Percentiles rank a stretch among this genome's conserved stretches.
phyloP scores from a whole-genome alignment of 1,284 basidiomycete species.

The Apiotrichum sp. region DNA sequence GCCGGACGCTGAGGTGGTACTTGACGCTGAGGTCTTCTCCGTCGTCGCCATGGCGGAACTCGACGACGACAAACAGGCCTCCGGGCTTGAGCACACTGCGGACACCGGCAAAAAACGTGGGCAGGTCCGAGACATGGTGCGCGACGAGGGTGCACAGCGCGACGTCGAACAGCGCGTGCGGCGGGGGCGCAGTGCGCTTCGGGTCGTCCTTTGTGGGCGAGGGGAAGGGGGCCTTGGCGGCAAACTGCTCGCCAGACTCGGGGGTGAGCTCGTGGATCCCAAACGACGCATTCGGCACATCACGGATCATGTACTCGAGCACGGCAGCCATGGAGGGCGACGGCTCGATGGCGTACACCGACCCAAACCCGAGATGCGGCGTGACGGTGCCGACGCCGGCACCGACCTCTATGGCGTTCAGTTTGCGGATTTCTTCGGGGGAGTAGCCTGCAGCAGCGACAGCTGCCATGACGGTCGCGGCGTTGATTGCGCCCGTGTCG shows the following conservation, averaged over 20 bases:
- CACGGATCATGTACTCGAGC: slow-evolving; percentile 11
- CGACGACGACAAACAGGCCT: slow-evolving; percentile 9
- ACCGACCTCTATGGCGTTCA: slow-evolving; percentile 35
- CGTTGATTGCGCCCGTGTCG: slow-evolving; percentile 9
- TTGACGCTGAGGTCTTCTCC: slow-evolving; percentile 8
- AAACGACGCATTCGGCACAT: slow-evolving; percentile 6
- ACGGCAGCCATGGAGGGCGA: slow-evolving; percentile 29
- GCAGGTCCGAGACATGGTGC: slow-evolving; percentile 30
- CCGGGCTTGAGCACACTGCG: slow-evolving; percentile 12
- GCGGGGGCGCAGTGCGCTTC: slow-evolving; percentile 17
- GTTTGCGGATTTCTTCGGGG: background rate
- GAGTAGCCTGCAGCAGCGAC: slow-evolving; percentile 16
- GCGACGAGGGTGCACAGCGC: slow-evolving; percentile 31
- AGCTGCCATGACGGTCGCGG: slow-evolving; percentile 19
- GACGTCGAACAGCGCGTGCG: slow-evolving; percentile 23
- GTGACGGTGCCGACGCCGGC: slow-evolving; percentile 36
- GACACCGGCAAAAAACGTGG: slow-evolving; percentile 8
- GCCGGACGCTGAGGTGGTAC: background rate
- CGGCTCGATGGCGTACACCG: slow-evolving; percentile 33
- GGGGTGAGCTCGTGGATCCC: slow-evolving; percentile 22
- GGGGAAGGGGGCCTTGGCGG: slow-evolving; percentile 5
- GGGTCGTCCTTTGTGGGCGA: slow-evolving; percentile 20
- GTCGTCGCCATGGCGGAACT: slow-evolving; percentile 15
- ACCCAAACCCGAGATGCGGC: slow-evolving; percentile 22
- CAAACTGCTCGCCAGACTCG: slow-evolving; percentile 8